A percentile compares a stretch with the other conserved stretches of the same genome.
Evolutionary conservation across 1,284 basidiomycete species (phyloP).

Genomic region (Trichosporon ovoides): DNA sequence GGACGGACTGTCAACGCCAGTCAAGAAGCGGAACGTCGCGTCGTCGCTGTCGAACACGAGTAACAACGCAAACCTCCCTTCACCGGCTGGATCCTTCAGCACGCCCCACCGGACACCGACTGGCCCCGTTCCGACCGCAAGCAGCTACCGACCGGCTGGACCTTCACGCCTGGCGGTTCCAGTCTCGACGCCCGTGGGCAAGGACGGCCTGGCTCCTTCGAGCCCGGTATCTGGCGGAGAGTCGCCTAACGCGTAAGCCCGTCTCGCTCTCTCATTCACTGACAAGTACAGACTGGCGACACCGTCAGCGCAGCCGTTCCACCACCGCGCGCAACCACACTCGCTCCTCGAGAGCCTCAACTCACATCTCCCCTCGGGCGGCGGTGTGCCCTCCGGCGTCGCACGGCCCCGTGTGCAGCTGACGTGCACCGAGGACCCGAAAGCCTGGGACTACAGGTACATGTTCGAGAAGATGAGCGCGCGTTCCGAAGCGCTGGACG

Average conservation of each 20-base stretch:
- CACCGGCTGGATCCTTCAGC: slow-evolving; percentile 21
- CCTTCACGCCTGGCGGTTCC: slow-evolving; percentile 21
- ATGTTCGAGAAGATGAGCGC: slow-evolving; percentile 87
- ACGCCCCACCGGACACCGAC: slow-evolving; percentile 18
- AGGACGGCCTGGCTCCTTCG: slow-evolving; percentile 22
- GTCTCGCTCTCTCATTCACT: not conserved
- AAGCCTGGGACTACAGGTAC: slow-evolving; percentile 59
- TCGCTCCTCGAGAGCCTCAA: slow-evolving; percentile 47
- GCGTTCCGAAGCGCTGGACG: slow-evolving; percentile 73
- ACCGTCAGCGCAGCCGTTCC: slow-evolving; percentile 30
- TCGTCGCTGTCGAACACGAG: slow-evolving; percentile 23
- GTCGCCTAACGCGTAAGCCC: slow-evolving; percentile 17
- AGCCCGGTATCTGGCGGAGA: slow-evolving; percentile 36
- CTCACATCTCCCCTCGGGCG: slow-evolving; percentile 32
- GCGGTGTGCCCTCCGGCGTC: slow-evolving; percentile 10
- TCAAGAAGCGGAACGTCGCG: slow-evolving; percentile 16
- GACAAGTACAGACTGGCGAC: slow-evolving; percentile 14
- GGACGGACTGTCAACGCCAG: slow-evolving; percentile 39
- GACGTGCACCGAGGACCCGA: slow-evolving; percentile 27
- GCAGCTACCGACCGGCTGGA: slow-evolving; percentile 23
- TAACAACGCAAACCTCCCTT: slow-evolving; percentile 25
- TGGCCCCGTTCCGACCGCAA: slow-evolving; percentile 21
- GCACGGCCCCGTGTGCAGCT: slow-evolving; percentile 32
- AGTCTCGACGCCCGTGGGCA: slow-evolving; percentile 28
- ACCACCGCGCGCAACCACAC: slow-evolving; percentile 35